phyloP scores from a whole-genome alignment of 2,329 filamentous ascomycete genomes.

The Chaetomiaceae sp. region DNA sequence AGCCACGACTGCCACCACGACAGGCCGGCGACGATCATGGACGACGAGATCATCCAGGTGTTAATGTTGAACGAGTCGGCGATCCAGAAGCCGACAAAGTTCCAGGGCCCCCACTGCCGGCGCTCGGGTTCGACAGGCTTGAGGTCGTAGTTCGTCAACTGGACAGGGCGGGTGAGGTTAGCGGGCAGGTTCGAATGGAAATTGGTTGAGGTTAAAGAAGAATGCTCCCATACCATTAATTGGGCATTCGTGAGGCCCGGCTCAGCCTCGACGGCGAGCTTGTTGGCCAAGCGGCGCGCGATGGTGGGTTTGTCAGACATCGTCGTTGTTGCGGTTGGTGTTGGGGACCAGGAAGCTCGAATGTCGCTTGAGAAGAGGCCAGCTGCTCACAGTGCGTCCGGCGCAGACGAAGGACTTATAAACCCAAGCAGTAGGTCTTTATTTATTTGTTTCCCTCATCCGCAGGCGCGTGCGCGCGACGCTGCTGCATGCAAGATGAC shows the following conservation, averaged over 20 bases:
- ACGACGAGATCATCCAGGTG: slow-evolving; percentile 88
- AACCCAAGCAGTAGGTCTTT: no score
- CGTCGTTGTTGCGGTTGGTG: no score
- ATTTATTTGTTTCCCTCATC: no score
- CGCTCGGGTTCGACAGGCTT: slow-evolving; percentile 73
- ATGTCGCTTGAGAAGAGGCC: no score
- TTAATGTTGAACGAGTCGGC: slow-evolving; percentile 84
- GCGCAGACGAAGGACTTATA: no score
- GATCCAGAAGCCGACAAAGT: slow-evolving; percentile 85
- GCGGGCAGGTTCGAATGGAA: slow-evolving; percentile 3
- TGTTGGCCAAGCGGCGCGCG: slow-evolving; percentile 43
- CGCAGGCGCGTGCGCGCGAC: no score
- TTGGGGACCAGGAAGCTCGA: no score
- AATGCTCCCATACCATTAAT: slow-evolving; percentile 56
- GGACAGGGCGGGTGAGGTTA: slow-evolving; percentile 13
- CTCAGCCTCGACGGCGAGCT: slow-evolving; percentile 67
- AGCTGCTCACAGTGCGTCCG: no score
- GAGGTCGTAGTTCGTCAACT: slow-evolving; percentile 76
- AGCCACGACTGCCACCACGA: slow-evolving; percentile 91
- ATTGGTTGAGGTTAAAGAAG: background rate
- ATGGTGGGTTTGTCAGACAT: slow-evolving; percentile 31
- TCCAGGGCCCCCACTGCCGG: slow-evolving; percentile 79
- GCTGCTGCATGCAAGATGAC: no score
- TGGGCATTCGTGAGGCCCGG: slow-evolving; percentile 71
- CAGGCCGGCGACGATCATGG: slow-evolving; percentile 70